Evolutionary conservation across 306 rosid species (phyloP), one percentile per base, ranked within the genome.

Genomic region (Lathyrus sativus): DNA sequence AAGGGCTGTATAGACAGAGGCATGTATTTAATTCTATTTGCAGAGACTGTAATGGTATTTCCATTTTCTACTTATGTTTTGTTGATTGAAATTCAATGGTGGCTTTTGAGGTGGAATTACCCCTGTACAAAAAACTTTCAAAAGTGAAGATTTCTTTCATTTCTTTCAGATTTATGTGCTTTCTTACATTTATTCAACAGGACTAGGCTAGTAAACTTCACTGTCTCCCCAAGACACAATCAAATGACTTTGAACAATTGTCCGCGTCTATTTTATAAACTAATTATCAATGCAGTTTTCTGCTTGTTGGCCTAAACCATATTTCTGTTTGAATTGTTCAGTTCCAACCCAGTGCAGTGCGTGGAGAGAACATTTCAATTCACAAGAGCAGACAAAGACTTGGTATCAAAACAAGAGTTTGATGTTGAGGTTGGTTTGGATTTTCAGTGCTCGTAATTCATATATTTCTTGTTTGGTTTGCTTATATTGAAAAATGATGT

Each of bases 341-440:
- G 99, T 17, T 51, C 88, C 70, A 95, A 91, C 69, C 96, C 97
- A 6, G 62, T 95, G 72, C 99, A 95, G 84, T 82, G 80, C 70
- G 81, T 87, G 82, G 99, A 95, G 54, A 91, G 70, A 85, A 71
- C 91, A 12, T 95, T 95, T 83, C 96, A 87, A 73, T 89, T 95
- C 37, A 74, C 89, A 9, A 91, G 95, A 79, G 87, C 83, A 3
- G 92, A 90, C 64, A 90, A 78, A 78, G 99, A 95, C 74, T 55
- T 85, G 59, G 57, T 85, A 46, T 82, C 91, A 5, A 95, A 84
- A 72, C 87, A 72, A 39, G 99, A 91, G 57, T 81, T 81, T 65
- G 99, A 95, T 66, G 81, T 95, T 75, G 97, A 95, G 97, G 99
- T 93, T 75, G 77, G 83, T 77, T 79, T 51, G 53, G 39, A 33